These are phyloP conservation scores for Pyracantha coccinea DNA, from an alignment of 331 rosid species.

Conservation along the genomic window DNA sequence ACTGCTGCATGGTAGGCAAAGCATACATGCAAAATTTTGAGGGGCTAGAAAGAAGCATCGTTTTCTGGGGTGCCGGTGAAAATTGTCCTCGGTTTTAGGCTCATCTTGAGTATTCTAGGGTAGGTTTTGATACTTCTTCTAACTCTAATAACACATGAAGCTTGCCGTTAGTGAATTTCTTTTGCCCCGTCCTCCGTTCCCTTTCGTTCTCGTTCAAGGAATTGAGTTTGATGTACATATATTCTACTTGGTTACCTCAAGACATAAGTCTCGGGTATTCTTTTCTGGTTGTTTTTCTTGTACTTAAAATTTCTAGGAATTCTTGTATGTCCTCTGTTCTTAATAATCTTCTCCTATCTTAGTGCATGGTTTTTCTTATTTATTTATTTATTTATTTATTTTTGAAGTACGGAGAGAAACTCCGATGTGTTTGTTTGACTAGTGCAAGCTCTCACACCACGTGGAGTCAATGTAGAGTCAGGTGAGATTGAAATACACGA, in stretches of 20 bases:
- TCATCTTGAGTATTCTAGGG: conserved; percentile 16
- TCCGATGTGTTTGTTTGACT: rapidly evolving
- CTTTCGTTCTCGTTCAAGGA: conserved; percentile 24
- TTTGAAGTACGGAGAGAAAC: neutral
- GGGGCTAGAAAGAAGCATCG: conserved; percentile 25
- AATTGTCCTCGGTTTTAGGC: conserved; percentile 33
- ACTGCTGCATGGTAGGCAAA: conserved; percentile 42
- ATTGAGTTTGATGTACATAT: conserved; percentile 54
- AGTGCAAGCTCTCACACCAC: neutral
- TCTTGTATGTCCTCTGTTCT: conserved; percentile 12
- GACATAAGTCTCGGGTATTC: conserved; percentile 56
- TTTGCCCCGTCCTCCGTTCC: neutral
- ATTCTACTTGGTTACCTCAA: conserved; percentile 53
- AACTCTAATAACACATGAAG: conserved; percentile 48
- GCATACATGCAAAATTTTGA: conserved; percentile 46
- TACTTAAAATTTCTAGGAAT: conserved; percentile 15
- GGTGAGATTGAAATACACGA: no score
- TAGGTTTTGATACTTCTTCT: conserved; percentile 58
- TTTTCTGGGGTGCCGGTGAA: conserved; percentile 14
- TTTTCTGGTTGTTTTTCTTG: conserved; percentile 32
- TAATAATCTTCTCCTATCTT: neutral
- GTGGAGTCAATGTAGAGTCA: no score
- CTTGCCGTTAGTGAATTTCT: conserved; percentile 19
- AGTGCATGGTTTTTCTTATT: neutral
- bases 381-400: neutral